Conservation (phyloP, 768 basidiomycete genomes). For the Sistotremastrum suecicum region DNA sequence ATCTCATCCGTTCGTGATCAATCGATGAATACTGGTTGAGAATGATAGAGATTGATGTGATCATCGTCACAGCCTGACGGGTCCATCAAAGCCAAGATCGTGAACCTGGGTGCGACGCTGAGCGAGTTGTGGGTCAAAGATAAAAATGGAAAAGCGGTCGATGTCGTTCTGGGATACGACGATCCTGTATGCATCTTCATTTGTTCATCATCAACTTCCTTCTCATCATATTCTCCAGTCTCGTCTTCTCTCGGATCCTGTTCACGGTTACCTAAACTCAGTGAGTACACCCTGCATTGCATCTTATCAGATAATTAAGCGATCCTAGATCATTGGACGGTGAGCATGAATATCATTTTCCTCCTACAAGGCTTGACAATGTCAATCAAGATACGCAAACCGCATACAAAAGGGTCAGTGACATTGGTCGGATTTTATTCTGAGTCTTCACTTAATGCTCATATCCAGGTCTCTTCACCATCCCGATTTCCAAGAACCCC, state of each 20-base stretch:
- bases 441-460: background rate
- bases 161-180: conserved; percentile 46
- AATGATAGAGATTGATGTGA: conserved; percentile 20
- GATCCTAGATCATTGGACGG: background rate
- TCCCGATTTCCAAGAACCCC: conserved; percentile 33
- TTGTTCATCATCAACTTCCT: background rate
- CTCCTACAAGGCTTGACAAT: conserved; percentile 34
- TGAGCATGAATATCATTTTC: background rate
- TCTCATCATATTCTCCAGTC: conserved; percentile 20
- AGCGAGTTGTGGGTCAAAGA: conserved; percentile 44
- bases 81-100: conserved; percentile 43
- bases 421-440: background rate
- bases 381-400: conserved; percentile 34
- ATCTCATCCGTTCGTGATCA: no score
- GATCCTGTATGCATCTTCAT: conserved; percentile 25
- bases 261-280: conserved; percentile 33
- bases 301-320: no score
- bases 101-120: conserved; percentile 40
- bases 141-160: conserved; percentile 29
- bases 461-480: conserved; percentile 34
- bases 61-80: conserved; percentile 36
- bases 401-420: background rate
- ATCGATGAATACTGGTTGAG: no score
- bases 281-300: conserved; percentile 16
- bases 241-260: conserved; percentile 27